These are phyloP conservation scores for Catunica adiposa DNA, from an alignment of 2,329 filamentous ascomycete genomes.

Conservation along the genomic window DNA sequence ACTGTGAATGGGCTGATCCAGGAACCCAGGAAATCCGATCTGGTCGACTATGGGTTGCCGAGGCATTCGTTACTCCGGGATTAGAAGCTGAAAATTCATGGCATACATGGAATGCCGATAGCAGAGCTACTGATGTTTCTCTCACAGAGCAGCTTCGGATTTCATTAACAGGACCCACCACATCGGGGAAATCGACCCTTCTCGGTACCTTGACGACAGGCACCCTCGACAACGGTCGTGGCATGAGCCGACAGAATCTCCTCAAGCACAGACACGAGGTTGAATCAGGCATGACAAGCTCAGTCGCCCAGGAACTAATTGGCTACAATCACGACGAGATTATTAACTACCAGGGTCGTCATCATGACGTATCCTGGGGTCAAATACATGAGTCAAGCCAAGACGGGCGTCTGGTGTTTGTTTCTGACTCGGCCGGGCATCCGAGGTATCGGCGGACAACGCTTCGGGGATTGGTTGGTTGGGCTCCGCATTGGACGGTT, in stretches of 20 bases:
- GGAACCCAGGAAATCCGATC: constrained; percentile 17
- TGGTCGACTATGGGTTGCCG: constrained; percentile 62
- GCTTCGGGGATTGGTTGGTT: constrained; percentile 76
- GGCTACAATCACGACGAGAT: constrained; percentile 52
- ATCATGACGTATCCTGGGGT: constrained; percentile 81
- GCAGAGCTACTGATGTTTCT: constrained; percentile 21
- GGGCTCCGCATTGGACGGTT: constrained; percentile 87
- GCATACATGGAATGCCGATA: constrained; percentile 5
- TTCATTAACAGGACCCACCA: constrained; percentile 75
- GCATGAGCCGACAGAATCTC: constrained; percentile 73
- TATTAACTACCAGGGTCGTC: constrained; percentile 63
- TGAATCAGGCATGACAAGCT: constrained; percentile 79
- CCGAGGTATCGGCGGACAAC: constrained; percentile 80
- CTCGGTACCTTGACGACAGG: constrained; percentile 79
- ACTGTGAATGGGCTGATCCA: constrained; percentile 50
- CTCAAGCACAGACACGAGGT: constrained; percentile 91
- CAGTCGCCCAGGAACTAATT: constrained; percentile 81
- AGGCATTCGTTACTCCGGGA: constrained; percentile 72
- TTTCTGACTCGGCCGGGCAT: constrained; percentile 85
- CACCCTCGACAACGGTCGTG: constrained; percentile 76
- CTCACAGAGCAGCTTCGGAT: constrained; percentile 63
- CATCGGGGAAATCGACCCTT: constrained; percentile 81
- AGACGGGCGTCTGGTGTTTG: constrained; percentile 61
- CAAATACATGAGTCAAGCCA: constrained; percentile 75
- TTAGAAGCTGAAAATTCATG: constrained; percentile 19